These are phyloP conservation scores for Thermomucor indicae-seudaticae DNA, from an alignment of 371 early-diverging fungal genomes.

Conservation along the genomic window DNA sequence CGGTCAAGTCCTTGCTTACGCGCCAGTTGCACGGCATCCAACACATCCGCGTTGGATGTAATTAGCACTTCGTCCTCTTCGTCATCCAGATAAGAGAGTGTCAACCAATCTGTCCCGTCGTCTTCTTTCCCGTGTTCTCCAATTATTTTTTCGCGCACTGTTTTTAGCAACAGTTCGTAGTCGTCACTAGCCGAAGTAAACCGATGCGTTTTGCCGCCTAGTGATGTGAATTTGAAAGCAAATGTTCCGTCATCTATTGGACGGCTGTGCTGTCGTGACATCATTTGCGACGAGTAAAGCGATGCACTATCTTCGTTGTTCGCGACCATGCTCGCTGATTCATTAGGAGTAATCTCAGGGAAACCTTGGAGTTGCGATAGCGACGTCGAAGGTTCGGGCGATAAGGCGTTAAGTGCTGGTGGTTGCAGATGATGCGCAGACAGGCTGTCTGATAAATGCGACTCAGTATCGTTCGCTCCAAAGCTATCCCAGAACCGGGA, in stretches of 20 bases:
- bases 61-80: slow-evolving; percentile 82
- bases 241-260: slow-evolving; percentile 29
- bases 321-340: slow-evolving; percentile 42
- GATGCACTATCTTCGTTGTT: slow-evolving; percentile 24
- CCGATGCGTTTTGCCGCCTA: slow-evolving; percentile 67
- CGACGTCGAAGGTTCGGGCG: slow-evolving; percentile 39
- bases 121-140: slow-evolving; percentile 17
- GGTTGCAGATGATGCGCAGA: slow-evolving; percentile 16
- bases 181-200: slow-evolving; percentile 55
- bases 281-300: slow-evolving; percentile 10
- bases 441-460: slow-evolving; percentile 32
- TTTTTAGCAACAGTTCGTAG: slow-evolving; percentile 43
- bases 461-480: slow-evolving; percentile 32
- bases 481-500: slow-evolving; percentile 47
- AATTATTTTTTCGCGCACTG: slow-evolving; percentile 34
- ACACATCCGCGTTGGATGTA: slow-evolving; percentile 70
- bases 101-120: slow-evolving; percentile 35
- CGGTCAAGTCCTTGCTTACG: slow-evolving; percentile 62
- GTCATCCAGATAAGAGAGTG: slow-evolving; percentile 81
- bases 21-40: slow-evolving; percentile 77
- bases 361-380: slow-evolving; percentile 35
- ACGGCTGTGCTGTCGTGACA: slow-evolving; percentile 5
- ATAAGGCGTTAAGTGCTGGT: slow-evolving; percentile 15
- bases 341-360: slow-evolving; percentile 42
- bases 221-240: slow-evolving; percentile 76